These are phyloP conservation scores for Amanita phalloides DNA, from an alignment of 768 basidiomycete species.

Conservation along the genomic window DNA sequence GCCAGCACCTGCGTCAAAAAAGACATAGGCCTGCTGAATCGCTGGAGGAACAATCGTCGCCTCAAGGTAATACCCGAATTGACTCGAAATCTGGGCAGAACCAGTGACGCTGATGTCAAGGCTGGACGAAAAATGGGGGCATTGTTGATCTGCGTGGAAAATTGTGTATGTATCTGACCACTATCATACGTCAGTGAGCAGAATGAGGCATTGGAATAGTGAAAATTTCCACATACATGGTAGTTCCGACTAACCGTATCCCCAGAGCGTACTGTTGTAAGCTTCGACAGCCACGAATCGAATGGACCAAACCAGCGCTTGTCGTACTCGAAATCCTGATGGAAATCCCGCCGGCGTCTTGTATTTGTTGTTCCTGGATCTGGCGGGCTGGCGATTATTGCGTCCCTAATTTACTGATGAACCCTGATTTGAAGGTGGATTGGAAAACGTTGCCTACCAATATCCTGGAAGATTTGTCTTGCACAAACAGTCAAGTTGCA, in stretches of 20 bases:
- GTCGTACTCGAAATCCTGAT: slow-evolving; percentile 10
- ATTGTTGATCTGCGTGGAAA: too few species aligned
- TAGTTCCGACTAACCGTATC: too few species aligned
- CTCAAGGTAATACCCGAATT: slow-evolving; percentile 15
- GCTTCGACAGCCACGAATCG: slow-evolving; percentile 10
- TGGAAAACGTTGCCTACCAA: not conserved
- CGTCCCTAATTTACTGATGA: slow-evolving; percentile 8
- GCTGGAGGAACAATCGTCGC: slow-evolving; percentile 14
- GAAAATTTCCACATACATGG: too few species aligned
- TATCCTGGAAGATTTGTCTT: not conserved
- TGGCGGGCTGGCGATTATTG: slow-evolving; percentile 10
- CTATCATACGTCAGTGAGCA: too few species aligned
- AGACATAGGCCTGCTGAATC: slow-evolving; percentile 13
- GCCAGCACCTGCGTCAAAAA: slow-evolving; percentile 10
- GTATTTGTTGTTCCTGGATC: slow-evolving; percentile 10
- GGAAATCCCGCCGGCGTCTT: slow-evolving; percentile 10
- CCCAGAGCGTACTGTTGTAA: not conserved
- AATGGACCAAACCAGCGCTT: slow-evolving; percentile 15
- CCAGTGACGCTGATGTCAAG: slow-evolving; percentile 3
- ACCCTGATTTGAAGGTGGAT: too few species aligned
- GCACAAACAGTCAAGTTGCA: not conserved
- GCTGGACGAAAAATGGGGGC: too few species aligned
- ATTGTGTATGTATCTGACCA: too few species aligned
- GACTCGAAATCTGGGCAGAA: slow-evolving; percentile 4
- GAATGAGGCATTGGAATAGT: too few species aligned